Base-by-base conservation (phyloP, 1,284 basidiomycete genomes). In the Meira nashicola region DNA sequence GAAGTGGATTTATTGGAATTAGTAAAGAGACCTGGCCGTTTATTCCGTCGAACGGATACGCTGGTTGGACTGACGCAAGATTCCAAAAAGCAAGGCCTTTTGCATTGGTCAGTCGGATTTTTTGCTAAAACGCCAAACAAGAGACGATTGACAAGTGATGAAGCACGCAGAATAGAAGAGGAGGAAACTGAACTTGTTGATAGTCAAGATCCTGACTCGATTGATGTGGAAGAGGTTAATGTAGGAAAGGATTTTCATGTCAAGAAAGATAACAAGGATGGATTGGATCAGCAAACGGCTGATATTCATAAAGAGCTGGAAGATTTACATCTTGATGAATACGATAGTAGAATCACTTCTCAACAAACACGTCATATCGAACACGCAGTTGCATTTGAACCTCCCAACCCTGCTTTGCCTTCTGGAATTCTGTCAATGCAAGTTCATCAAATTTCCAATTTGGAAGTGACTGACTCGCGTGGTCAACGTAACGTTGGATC, bases 1-100 rank as follows among this genome's bases (percentile, higher is more conserved):
- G 78, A 80, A 49, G 67, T 80, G 15, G 78, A 81, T 49, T 63
- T 82, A 10, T 69, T 74, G 1, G 76, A 78, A 9, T 57, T 82
- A 19, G 70, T 81, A 14, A 78, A 78, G 33, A 53, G 57, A 25
- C 61, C 67, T 43, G 56, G 67, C 58, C 37, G 59, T 53, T 40
- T 60, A 6, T 58, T 52, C 60, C 33, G 44, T 51, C 21, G 57
- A 25, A 49, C 56, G 8, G 70, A 64, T 48, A 62, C 39, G 33
- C 59, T 57, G 39, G 66, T 40, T 25, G 64, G 49, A 19, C 59
- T 60, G 39, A 63, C 33, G 37, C 56, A 55, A 62, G 77, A 56
- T 47, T 71, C 37, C 60, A 71, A n/a, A 59, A 80, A 33, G 50
- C 58, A 48, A 46, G 68, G 66, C 1, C 58, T 37, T 15, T 38